These are phyloP conservation scores for Neonectria neomacrospora DNA, from an alignment of 2,329 filamentous ascomycete species.

Conservation along the genomic window DNA sequence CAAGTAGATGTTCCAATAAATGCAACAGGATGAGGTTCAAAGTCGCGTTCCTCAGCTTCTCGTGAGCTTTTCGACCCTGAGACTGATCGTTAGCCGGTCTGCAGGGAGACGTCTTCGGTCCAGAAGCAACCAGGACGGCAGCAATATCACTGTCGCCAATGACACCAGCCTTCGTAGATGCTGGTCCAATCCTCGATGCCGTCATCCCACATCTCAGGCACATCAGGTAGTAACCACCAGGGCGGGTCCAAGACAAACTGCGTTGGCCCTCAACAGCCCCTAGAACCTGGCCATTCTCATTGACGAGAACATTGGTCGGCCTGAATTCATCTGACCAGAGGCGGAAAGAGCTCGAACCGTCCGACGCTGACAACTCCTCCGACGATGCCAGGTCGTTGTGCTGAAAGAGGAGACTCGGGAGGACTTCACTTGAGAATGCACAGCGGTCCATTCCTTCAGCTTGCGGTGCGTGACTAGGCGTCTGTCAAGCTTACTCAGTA, in stretches of 20 bases:
- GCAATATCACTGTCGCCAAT: too few relatives aligned
- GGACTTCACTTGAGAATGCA: too few relatives aligned
- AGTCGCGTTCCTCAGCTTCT: constrained; percentile 32
- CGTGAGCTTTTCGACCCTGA: constrained; percentile 40
- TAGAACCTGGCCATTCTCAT: constrained; percentile 39
- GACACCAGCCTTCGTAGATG: constrained; percentile 44
- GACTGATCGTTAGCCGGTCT: too few relatives aligned
- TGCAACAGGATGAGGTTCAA: too few relatives aligned
- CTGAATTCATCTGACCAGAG: constrained; percentile 51
- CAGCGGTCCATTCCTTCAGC: too few relatives aligned
- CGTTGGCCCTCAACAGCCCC: constrained; percentile 50
- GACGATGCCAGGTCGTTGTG: constrained; percentile 52
- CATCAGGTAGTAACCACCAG: constrained; percentile 52
- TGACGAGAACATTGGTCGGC: constrained; percentile 47
- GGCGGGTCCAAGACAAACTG: constrained; percentile 50
- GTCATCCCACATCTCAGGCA: constrained; percentile 46
- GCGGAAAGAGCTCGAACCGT: constrained; percentile 36
- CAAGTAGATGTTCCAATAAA: too few relatives aligned
- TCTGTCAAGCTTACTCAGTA: too few relatives aligned
- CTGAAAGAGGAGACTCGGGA: constrained; percentile 55
- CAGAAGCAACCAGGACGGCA: too few relatives aligned
- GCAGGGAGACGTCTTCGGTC: constrained; percentile 32
- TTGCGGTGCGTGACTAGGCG: too few relatives aligned
- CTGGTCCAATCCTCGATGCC: constrained; percentile 46
- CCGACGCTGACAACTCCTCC: constrained; percentile 44